phyloP scores from a whole-genome alignment of 352 stramenopile genomes.

The Phytophthora megakarya region DNA sequence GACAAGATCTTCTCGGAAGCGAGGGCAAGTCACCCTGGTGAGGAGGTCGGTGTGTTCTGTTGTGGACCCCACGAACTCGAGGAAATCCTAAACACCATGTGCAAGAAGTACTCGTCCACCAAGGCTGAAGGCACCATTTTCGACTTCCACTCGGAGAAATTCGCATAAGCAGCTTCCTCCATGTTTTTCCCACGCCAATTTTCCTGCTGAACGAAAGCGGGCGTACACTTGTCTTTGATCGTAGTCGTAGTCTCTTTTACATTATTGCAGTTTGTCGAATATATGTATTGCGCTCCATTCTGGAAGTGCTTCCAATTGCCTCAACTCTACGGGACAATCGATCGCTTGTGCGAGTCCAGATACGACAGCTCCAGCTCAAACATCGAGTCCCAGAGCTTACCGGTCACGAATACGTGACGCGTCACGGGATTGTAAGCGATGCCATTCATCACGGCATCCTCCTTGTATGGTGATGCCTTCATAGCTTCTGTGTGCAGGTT shows the following conservation, averaged over 20 bases:
- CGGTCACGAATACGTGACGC: conserved; percentile 73
- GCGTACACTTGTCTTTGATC: conserved; percentile 15
- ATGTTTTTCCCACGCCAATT: conserved; percentile 4
- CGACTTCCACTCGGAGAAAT: conserved; percentile 83
- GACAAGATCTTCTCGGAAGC: conserved; percentile 62
- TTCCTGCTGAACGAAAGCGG: conserved; percentile 30
- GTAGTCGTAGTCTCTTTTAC: conserved; percentile 21
- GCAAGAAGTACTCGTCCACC: conserved; percentile 62
- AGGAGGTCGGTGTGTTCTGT: conserved; percentile 82
- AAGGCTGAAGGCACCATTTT: conserved; percentile 55
- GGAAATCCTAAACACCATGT: conserved; percentile 62
- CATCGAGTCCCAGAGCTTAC: conserved; percentile 87
- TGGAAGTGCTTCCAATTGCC: not conserved
- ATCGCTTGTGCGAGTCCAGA: conserved; percentile 28
- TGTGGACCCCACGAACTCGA: conserved; percentile 75
- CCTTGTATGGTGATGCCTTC: conserved; percentile 36
- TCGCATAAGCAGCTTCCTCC: conserved; percentile 39
- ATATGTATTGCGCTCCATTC: conserved; percentile 13
- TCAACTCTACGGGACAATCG: conserved; percentile 9
- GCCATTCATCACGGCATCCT: conserved; percentile 89
- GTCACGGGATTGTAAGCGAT: conserved; percentile 78
- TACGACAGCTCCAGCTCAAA: conserved; percentile 81
- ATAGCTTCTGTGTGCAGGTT: conserved; percentile 60
- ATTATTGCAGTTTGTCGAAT: conserved; percentile 14
- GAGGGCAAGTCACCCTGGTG: conserved; percentile 40